phyloP scores from a whole-genome alignment of 805 yeast genomes.

The Lipomyces spencermartinsiae region DNA sequence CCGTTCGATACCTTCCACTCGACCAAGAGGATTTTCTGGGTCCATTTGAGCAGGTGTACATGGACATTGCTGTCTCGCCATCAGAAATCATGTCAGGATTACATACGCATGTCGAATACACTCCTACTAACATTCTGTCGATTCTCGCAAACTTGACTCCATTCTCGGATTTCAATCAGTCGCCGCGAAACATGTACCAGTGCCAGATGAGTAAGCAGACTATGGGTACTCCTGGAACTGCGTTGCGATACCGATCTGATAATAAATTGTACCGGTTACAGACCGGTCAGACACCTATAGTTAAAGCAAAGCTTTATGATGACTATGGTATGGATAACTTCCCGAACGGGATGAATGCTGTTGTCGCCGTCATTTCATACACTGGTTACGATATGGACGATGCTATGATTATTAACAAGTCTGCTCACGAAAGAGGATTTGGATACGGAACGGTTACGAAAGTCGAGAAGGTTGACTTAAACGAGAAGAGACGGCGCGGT shows the following conservation, averaged over 20 bases:
- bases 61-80: constrained; percentile 95
- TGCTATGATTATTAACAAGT: constrained; percentile 97
- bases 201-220: constrained; percentile 99
- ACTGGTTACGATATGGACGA: constrained; percentile 99
- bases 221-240: constrained; percentile 99
- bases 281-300: constrained; percentile 96
- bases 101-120: constrained; percentile 91
- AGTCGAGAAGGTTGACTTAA: constrained; percentile 87
- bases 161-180: constrained; percentile 97
- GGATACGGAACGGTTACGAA: constrained; percentile 97
- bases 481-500: constrained; percentile 79
- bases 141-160: constrained; percentile 97
- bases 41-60: constrained; percentile 97
- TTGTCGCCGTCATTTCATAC: constrained; percentile 97
- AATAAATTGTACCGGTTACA: constrained; percentile 92
- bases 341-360: constrained; percentile 98
- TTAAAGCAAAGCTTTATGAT: constrained; percentile 89
- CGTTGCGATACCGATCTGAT: constrained; percentile 87
- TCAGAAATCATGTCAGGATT: constrained; percentile 80
- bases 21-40: constrained; percentile 87
- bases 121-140: constrained; percentile 93
- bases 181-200: constrained; percentile 99
- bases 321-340: constrained; percentile 97
- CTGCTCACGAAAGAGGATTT: constrained; percentile 97
- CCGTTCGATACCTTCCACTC: constrained; percentile 87